Conservation (phyloP, 2,329 filamentous ascomycete genomes). For the Balansia obtecta region DNA sequence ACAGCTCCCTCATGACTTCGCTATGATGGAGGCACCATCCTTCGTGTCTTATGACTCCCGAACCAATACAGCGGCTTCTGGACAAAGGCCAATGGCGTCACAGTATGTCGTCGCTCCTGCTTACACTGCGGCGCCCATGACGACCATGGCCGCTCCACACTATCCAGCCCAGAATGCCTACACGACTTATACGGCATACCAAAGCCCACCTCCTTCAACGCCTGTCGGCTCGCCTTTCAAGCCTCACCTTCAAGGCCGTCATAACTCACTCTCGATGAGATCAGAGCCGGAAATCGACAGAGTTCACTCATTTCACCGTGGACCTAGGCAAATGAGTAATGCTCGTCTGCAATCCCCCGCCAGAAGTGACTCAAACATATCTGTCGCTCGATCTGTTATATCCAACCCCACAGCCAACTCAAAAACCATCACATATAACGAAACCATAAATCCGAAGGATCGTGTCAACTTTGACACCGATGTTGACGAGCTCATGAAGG, state of each 20-base stretch:
- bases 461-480: slow-evolving; percentile 64
- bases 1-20: slow-evolving; percentile 34
- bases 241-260: slow-evolving; percentile 20
- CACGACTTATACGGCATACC: slow-evolving; percentile 28
- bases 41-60: slow-evolving; percentile 39
- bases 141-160: slow-evolving; percentile 27
- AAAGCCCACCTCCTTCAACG: slow-evolving; percentile 22
- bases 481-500: slow-evolving; percentile 79
- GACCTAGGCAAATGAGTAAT: slow-evolving; percentile 18
- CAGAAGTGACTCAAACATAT: slow-evolving; percentile 20
- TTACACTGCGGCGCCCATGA: slow-evolving; percentile 32
- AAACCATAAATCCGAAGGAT: slow-evolving; percentile 31
- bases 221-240: slow-evolving; percentile 22
- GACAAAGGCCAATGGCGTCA: slow-evolving; percentile 32
- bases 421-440: slow-evolving; percentile 33
- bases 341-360: slow-evolving; percentile 22
- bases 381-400: slow-evolving; percentile 12
- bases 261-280: slow-evolving; percentile 10
- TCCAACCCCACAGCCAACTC: slow-evolving; percentile 20
- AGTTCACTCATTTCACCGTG: slow-evolving; percentile 11
- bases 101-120: slow-evolving; percentile 33
- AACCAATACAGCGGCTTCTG: slow-evolving; percentile 21
- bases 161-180: slow-evolving; percentile 32
- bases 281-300: slow-evolving; percentile 14
- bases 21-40: slow-evolving; percentile 33